phyloP scores from a whole-genome alignment of 1,284 basidiomycete genomes.

The Naganishia sp. region DNA sequence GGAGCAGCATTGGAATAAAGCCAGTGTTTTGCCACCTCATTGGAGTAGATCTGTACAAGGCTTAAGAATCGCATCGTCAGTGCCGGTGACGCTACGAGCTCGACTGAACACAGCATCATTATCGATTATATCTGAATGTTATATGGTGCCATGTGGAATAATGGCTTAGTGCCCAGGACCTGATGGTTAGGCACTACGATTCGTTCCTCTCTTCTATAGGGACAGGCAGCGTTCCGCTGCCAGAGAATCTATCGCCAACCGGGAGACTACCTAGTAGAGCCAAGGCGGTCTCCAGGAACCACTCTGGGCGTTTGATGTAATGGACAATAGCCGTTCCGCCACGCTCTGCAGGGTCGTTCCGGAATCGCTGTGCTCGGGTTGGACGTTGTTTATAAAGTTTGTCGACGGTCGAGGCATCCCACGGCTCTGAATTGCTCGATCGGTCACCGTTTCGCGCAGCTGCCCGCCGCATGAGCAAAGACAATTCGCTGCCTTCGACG shows the following conservation, averaged over 20 bases:
- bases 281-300: slow-evolving; percentile 91
- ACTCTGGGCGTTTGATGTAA: slow-evolving; percentile 94
- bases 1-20: slow-evolving; percentile 38
- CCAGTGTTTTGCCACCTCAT: background rate
- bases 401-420: slow-evolving; percentile 3
- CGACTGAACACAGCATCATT: background rate
- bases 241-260: background rate
- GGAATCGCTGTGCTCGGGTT: slow-evolving; percentile 62
- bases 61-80: no score
- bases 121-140: background rate
- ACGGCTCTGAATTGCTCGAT: slow-evolving; percentile 4
- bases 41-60: no score
- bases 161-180: background rate
- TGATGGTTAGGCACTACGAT: background rate
- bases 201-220: background rate
- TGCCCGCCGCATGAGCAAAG: slow-evolving; percentile 56
- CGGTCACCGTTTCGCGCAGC: slow-evolving; percentile 41
- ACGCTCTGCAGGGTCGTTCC: slow-evolving; percentile 57
- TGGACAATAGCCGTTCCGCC: slow-evolving; percentile 95
- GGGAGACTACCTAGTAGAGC: slow-evolving; percentile 63
- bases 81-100: no score
- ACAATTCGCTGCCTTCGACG: slow-evolving; percentile 86
- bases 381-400: slow-evolving; percentile 40
- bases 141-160: background rate
- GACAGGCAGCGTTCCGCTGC: background rate